These are phyloP conservation scores for Mortierella hygrophila DNA, from an alignment of 192 early-diverging fungal genomes.

Conservation along the genomic window DNA sequence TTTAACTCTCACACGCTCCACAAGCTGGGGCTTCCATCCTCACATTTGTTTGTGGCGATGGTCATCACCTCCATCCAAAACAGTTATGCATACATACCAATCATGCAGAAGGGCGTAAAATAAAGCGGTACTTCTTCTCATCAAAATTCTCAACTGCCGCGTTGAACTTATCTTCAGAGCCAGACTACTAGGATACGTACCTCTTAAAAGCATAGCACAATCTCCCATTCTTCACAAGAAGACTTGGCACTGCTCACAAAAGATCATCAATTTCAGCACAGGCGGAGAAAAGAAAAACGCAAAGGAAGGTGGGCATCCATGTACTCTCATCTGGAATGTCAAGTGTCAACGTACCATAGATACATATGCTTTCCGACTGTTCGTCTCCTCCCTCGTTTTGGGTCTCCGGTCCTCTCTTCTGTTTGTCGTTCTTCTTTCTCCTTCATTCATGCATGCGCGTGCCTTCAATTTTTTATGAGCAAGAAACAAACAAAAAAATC, in stretches of 20 bases:
- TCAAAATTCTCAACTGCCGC: not conserved
- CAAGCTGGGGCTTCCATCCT: not conserved
- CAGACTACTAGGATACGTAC: no score
- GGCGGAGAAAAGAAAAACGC: no score
- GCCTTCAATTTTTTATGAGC: not conserved
- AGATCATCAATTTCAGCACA: no score
- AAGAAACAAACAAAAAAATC: not conserved
- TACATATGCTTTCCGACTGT: not conserved
- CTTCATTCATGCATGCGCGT: not conserved
- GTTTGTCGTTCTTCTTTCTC: not conserved
- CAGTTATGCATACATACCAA: not conserved
- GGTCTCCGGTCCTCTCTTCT: not conserved
- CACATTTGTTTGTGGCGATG: not conserved
- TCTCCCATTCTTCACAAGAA: no score
- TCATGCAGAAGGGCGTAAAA: not conserved
- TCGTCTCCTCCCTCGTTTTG: not conserved
- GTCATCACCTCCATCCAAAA: not conserved
- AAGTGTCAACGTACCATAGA: not conserved
- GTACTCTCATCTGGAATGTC: no score
- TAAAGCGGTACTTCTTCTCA: not conserved
- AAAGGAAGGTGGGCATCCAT: no score
- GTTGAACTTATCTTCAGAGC: no score
- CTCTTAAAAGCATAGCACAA: no score
- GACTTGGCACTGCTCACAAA: no score
- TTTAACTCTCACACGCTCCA: not conserved